Base-by-base conservation (phyloP, 768 basidiomycete genomes). In the Psilocybe azurescens region DNA sequence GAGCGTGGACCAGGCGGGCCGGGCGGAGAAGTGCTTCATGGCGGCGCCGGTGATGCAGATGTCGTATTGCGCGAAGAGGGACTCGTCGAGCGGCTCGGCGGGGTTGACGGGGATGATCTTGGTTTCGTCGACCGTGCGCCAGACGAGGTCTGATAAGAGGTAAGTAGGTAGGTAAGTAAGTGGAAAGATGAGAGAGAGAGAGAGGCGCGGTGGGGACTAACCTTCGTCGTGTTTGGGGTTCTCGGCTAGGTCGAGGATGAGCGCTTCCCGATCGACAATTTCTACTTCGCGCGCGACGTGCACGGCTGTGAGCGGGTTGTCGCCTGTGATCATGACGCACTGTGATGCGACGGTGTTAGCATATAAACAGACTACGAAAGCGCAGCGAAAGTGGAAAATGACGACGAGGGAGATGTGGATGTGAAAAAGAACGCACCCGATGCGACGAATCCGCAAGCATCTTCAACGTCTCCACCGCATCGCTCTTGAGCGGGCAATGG, bases 301-400 rank as follows among this genome's bases (percentile, higher is more conserved):
- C 0, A 93, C 89, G 7, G 97, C 97, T 0, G 97, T 99, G 56
- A 99, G 78, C 7, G 97, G 97, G 74, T 99, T 99, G 74, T 99
- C 97, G 39, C 97, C 97, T 50, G 97, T 99, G 65, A 99, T 99
- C 97, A 99, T 99, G 60, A 99, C 83, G 73, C 97, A 99, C 95
- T 97, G 58, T 4, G 55, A 36, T 36, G 11, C 6, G 33, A 11
- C 0, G 33, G 33, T 11, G 33, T 36, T 11, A 36, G 33, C 33
- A 36, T 36, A 11, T 36, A 11, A 7, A 5, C 11, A 11, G 33
- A 36, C 33, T 7, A 0, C 33, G 11, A 11, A 36, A 36, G 11
- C 3, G 11, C 3, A 36, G 33, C 6, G 11, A 11, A 36, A 36
- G 11, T 7, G 0, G 33, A 36, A 36, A 11, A 36, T 3, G 11